Evolutionary conservation across 768 basidiomycete genomes (phyloP), one percentile per base, ranked within the genome.

Genomic region (Phylloporus sp.): DNA sequence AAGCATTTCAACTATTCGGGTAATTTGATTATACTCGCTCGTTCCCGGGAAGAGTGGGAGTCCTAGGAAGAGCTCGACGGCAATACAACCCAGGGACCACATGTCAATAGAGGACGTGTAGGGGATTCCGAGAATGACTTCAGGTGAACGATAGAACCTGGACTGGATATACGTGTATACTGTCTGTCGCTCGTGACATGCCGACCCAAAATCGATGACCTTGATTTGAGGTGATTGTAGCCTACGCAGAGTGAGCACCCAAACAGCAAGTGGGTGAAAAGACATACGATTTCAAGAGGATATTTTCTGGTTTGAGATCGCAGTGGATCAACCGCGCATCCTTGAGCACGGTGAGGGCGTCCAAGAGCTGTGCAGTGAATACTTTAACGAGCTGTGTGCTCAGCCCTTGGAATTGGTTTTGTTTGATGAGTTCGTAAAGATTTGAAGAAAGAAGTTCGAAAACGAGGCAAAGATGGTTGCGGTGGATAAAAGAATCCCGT

Each of bases 91-190:
- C 53, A 99, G 73, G 16, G 91, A 95, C 97, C 97, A 99, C 94
- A 99, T 97, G 70, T 99, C 97, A 72, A 99, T 98, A 11, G 91
- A 78, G 11, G 93, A 85, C 22, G 88, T 95, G 69, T 99, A 98
- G 12, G 94, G 85, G 68, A 97, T 85, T 13, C 94, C 94, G 23
- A 99, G 77, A 26, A 99, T 78, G 16, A 99, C 97, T 73, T 99
- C 97, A 12, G 97, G 97, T 2, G 92, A 95, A 39, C 97, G 89
- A 69, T 99, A 99, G 75, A 99, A 99, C 45, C 97, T 82, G 9
- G 95, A 97, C 66, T 99, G 97, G 67, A 99, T 98, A 73, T 99
- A 99, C 4, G 97, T 99, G 70, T 99, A 99, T 38, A 98, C 94
- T n/a, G 95, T 99, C 71, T 97, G 95, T 61, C 91, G 86, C 72